Conservation (phyloP, 2,329 filamentous ascomycete genomes). For the Hyphodiscus sp. region DNA sequence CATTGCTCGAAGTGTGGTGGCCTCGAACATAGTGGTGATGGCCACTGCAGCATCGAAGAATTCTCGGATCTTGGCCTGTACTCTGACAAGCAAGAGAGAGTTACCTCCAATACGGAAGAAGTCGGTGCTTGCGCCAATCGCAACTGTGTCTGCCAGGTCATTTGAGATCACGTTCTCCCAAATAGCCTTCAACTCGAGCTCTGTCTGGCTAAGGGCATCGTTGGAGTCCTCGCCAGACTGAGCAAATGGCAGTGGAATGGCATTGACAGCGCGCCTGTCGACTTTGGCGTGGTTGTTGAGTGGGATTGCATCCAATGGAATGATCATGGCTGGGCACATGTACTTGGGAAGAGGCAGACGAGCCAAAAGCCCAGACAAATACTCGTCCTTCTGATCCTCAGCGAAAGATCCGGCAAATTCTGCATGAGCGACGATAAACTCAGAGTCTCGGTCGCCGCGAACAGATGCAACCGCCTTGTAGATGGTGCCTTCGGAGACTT, state of each 20-base stretch:
- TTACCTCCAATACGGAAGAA: conserved; percentile 9
- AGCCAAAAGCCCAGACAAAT: conserved; percentile 12
- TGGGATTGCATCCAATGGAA: conserved; percentile 27
- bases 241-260: neutral
- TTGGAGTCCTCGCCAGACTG: neutral
- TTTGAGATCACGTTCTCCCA: conserved; percentile 5
- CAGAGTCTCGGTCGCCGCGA: conserved; percentile 10
- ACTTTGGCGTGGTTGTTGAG: conserved; percentile 28
- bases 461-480: conserved; percentile 23
- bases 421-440: conserved; percentile 31
- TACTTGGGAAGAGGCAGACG: conserved; percentile 27
- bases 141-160: neutral
- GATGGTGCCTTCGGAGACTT: conserved; percentile 20
- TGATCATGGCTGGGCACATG: conserved; percentile 29
- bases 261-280: conserved; percentile 23
- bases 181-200: neutral
- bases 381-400: neutral
- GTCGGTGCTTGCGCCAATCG: conserved; percentile 2
- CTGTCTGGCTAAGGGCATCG: neutral
- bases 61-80: conserved; percentile 1
- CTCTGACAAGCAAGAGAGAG: conserved; percentile 4
- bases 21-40: neutral
- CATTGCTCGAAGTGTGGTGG: neutral
- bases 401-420: conserved; percentile 18
- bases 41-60: neutral